Conservation (phyloP, 331 rosid species). For the Telfairia occidentalis region DNA sequence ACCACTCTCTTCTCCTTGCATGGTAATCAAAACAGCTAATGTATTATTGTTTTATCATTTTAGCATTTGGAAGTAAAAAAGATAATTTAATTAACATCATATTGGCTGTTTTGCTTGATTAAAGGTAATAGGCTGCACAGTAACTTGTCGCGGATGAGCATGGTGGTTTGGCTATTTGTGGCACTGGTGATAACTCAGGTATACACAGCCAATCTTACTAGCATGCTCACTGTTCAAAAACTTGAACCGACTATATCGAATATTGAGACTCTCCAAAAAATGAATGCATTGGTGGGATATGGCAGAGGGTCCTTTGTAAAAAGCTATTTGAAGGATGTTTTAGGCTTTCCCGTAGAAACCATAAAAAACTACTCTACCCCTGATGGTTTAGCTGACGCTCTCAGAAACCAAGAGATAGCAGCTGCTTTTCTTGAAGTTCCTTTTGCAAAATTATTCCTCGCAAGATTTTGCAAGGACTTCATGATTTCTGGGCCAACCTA, state of each 20-base stretch:
- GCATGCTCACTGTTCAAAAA: slow-evolving; percentile 25
- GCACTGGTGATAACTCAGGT: slow-evolving; percentile 26
- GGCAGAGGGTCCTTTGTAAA: slow-evolving; percentile 15
- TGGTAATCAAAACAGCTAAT: slow-evolving; percentile 18
- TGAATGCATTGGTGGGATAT: slow-evolving; percentile 23
- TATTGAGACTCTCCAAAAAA: slow-evolving; percentile 20
- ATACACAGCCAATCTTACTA: slow-evolving; percentile 37
- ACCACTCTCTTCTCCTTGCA: slow-evolving; percentile 26
- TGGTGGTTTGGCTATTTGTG: slow-evolving; percentile 33
- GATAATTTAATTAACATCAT: not conserved
- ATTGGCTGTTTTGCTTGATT: slow-evolving; percentile 13
- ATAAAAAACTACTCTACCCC: slow-evolving; percentile 5
- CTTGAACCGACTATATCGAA: slow-evolving; percentile 17
- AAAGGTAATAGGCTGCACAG: slow-evolving; percentile 20
- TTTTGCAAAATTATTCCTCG: slow-evolving; percentile 29
- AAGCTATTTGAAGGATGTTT: slow-evolving; percentile 16
- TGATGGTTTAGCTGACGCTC: slow-evolving; percentile 23
- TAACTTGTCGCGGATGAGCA: slow-evolving; percentile 30
- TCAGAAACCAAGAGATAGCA: slow-evolving; percentile 24
- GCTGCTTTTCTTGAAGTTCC: slow-evolving; percentile 30
- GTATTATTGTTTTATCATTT: not conserved
- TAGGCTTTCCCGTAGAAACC: slow-evolving; percentile 14
- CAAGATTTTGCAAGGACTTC: slow-evolving; percentile 25
- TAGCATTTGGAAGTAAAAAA: not conserved
- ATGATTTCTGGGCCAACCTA: slow-evolving; percentile 24